Base-by-base conservation (phyloP, 208 protist species). In the Novymonas esmeraldas region DNA sequence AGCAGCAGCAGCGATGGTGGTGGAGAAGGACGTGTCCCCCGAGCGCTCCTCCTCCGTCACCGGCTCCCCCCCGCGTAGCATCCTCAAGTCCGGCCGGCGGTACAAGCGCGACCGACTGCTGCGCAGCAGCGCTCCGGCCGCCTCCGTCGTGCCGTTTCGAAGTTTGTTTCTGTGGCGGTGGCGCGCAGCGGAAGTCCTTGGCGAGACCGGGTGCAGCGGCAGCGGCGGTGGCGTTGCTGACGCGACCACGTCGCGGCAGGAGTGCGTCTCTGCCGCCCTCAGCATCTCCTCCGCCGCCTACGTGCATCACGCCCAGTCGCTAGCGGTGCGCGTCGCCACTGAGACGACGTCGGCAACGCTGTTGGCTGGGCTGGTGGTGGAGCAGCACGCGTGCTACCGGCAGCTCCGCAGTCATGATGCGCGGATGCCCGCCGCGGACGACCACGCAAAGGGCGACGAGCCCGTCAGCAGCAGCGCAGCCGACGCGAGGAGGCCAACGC, bases 51-150 rank as follows among this genome's bases (percentile, higher is more conserved):
- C 59, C 22, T 54, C 59, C 9, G 7, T 42, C 13, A 24, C 22
- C 22, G 59, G 44, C 10, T 64, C 70, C 2, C 52, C 70, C 2
- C 70, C 70, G 28, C 56, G 58, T 22, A 84, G 79, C 34, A 84
- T 84, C 44, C 79, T 84, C 50, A 84, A 84, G 70, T 77, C 79
- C 2, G 79, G 73, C n/a, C 51, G 58, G 22, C 79, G 79, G 33
- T 84, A 79, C 51, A 69, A 63, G 44, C 57, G 64, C 10, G 52
- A 70, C 41, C 68, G 68, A 29, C 70, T 84, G 2, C 55, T 84
- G 22, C 73, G 74, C 6, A 74, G 51, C 70, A 77, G 79, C 38
- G 79, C 79, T 1, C 74, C 79, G 0, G 59, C 79, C 10, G 16
- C 45, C 18, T 81, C 79, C 0, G 66, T 81, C 9, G 56, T 76